phyloP scores from a whole-genome alignment of 2,329 filamentous ascomycete species.

The Dactylellina parvicollis region DNA sequence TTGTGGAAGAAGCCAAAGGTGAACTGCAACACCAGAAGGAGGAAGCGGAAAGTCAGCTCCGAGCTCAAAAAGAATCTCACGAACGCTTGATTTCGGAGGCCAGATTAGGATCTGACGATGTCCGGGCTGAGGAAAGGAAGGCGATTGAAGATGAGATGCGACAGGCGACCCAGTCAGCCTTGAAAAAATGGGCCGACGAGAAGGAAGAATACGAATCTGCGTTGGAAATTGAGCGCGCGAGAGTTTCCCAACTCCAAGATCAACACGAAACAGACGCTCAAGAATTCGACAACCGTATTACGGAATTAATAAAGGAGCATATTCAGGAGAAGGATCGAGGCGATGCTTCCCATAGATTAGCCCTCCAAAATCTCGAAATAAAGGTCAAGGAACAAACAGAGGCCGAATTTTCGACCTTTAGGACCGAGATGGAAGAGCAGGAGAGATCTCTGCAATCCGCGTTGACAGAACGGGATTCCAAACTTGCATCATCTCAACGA shows the following conservation, averaged over 20 bases:
- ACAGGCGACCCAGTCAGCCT: background rate
- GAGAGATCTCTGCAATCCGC: slow-evolving; percentile 11
- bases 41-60: slow-evolving; percentile 11
- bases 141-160: slow-evolving; percentile 14
- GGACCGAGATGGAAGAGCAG: slow-evolving; percentile 18
- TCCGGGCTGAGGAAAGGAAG: slow-evolving; percentile 3
- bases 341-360: background rate
- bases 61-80: slow-evolving; percentile 5
- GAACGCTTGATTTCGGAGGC: slow-evolving; percentile 20
- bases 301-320: slow-evolving; percentile 30
- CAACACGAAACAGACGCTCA: slow-evolving; percentile 33
- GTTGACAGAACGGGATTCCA: slow-evolving; percentile 16
- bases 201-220: slow-evolving; percentile 29
- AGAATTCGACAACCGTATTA: slow-evolving; percentile 24
- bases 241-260: slow-evolving; percentile 18
- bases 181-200: background rate
- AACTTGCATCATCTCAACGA: slow-evolving; percentile 16
- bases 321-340: slow-evolving; percentile 24
- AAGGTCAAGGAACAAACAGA: slow-evolving; percentile 13
- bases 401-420: slow-evolving; percentile 7
- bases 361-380: slow-evolving; percentile 17
- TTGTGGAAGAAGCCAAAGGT: slow-evolving; percentile 25
- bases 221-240: slow-evolving; percentile 12
- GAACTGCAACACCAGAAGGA: slow-evolving; percentile 32
- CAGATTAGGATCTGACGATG: background rate